A percentile compares a stretch with the other conserved stretches of the same genome.
Conservation (phyloP, 306 rosid genomes). For the Cicer pinnatifidum region DNA sequence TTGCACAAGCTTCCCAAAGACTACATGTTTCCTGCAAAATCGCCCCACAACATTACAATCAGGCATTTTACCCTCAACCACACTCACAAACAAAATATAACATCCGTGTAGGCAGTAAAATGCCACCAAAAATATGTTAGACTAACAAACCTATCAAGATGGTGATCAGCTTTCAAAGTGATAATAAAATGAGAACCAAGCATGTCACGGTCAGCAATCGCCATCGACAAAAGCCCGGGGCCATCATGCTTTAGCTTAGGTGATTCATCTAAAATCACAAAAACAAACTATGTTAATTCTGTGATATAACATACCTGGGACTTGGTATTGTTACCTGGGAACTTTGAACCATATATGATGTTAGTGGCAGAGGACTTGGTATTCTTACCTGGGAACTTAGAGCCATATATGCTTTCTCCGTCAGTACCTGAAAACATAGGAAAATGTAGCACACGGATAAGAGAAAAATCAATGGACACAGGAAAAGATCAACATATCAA, state of each 20-base stretch:
- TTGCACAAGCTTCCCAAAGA: slow-evolving; percentile 88
- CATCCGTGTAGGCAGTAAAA: neutral
- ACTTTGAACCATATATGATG: slow-evolving; percentile 61
- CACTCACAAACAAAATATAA: slow-evolving; percentile 1
- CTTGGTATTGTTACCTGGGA: slow-evolving; percentile 69
- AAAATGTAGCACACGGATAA: slow-evolving; percentile 5
- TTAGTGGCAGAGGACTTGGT: neutral
- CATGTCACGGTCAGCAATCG: slow-evolving; percentile 73
- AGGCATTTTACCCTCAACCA: neutral
- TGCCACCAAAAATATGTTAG: slow-evolving; percentile 7
- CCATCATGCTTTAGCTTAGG: slow-evolving; percentile 80
- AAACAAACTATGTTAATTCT: neutral
- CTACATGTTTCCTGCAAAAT: slow-evolving; percentile 77
- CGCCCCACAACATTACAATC: neutral
- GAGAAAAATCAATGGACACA: slow-evolving; percentile 1
- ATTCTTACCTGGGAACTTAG: slow-evolving; percentile 79
- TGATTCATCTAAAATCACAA: slow-evolving; percentile 67
- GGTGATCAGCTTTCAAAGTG: slow-evolving; percentile 77
- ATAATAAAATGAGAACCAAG: slow-evolving; percentile 86
- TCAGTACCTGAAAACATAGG: slow-evolving; percentile 66
- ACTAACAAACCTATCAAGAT: slow-evolving; percentile 75
- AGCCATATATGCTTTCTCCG: slow-evolving; percentile 95
- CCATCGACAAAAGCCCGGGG: slow-evolving; percentile 79
- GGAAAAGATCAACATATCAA: neutral
- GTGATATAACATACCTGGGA: neutral